These are phyloP conservation scores for Aspergillus ochraceus DNA, from an alignment of 2,329 filamentous ascomycete species.

Conservation along the genomic window DNA sequence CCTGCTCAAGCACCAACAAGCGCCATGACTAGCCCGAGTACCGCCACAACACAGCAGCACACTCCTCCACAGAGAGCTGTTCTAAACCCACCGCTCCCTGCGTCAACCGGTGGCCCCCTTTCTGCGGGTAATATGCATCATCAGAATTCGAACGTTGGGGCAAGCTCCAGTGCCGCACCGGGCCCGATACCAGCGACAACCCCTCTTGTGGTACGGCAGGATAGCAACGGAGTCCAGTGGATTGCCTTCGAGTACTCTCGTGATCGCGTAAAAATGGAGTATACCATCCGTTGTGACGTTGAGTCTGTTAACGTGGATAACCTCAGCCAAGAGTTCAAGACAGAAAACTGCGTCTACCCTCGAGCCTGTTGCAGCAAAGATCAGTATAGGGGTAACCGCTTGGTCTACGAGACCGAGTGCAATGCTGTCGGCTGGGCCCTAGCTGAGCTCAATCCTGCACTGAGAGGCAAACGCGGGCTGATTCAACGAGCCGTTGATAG, in stretches of 20 bases:
- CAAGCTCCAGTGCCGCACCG: constrained; percentile 88
- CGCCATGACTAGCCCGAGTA: constrained; percentile 64
- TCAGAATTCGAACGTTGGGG: constrained; percentile 50
- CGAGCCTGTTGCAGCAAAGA: constrained; percentile 93
- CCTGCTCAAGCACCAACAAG: constrained; percentile 47
- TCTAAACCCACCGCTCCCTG: constrained; percentile 44
- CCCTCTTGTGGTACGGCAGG: constrained; percentile 88
- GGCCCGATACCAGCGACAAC: constrained; percentile 97
- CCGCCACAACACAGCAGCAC: constrained; percentile 45
- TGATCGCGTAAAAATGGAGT: constrained; percentile 98
- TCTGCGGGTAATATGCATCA: constrained; percentile 31
- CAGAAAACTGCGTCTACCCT: constrained; percentile 97
- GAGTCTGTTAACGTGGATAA: constrained; percentile 92
- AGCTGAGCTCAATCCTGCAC: constrained; percentile 84
- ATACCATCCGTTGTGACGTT: constrained; percentile 96
- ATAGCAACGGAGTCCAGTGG: constrained; percentile 97
- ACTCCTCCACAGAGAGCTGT: constrained; percentile 36
- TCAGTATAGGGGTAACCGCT: constrained; percentile 90
- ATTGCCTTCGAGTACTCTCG: constrained; percentile 98
- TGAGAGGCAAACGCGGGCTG: constrained; percentile 89
- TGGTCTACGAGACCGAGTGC: constrained; percentile 97
- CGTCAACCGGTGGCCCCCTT: constrained; percentile 55
- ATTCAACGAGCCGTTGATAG: constrained; percentile 98
- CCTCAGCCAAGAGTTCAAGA: constrained; percentile 86
- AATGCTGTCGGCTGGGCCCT: constrained; percentile 99